Base-by-base conservation (phyloP, 352 stramenopile genomes). In the Globisporangium radiosum region DNA sequence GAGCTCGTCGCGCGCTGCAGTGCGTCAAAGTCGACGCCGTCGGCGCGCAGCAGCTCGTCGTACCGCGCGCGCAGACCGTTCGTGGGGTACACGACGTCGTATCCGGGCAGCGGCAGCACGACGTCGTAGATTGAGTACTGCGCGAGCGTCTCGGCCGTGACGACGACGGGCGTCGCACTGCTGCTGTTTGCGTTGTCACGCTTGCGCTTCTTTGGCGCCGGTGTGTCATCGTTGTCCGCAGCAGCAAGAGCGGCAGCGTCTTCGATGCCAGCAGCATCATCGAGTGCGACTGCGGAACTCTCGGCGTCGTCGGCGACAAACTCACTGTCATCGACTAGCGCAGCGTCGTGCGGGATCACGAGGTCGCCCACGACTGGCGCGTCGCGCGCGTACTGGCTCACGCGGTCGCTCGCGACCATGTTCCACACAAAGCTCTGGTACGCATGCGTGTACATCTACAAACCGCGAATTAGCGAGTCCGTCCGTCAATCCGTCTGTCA, bases 371-470 rank as follows among this genome's bases (percentile, higher is more conserved):
- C 64, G 33, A 96, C 64, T 3, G 93, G 78, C 49, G 78, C 60
- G 19, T 88, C 76, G 19, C 64, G 72, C 7, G 85, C 72, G 47
- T 86, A 87, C 7, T 72, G 76, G 25, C 88, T 80, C 19, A 98
- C 81, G 4, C 96, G 78, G 56, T 96, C 75, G 43, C 90, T 98
- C 39, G 81, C 93, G 7, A 96, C 82, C 49, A 74, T 73, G 72
- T 99, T 99, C 94, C 94, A 99, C 37, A 98, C 72, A 64, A 96
- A 97, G 63, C 91, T 98, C 75, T 99, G 96, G 64, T 98, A 97
- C 60, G 87, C 70, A 65, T 95, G 85, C 39, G 83, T 91, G 64
- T 93, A 95, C 79, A 95, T 95, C 78, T 88, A 17, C n/a, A 50
- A 7, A 17, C 19, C 19, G 19, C 19, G 19, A 2, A 25, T 25